Evolutionary conservation across 1,284 basidiomycete species (phyloP), one percentile per base, ranked within the genome.

Genomic region (Phenoliferia sp.): DNA sequence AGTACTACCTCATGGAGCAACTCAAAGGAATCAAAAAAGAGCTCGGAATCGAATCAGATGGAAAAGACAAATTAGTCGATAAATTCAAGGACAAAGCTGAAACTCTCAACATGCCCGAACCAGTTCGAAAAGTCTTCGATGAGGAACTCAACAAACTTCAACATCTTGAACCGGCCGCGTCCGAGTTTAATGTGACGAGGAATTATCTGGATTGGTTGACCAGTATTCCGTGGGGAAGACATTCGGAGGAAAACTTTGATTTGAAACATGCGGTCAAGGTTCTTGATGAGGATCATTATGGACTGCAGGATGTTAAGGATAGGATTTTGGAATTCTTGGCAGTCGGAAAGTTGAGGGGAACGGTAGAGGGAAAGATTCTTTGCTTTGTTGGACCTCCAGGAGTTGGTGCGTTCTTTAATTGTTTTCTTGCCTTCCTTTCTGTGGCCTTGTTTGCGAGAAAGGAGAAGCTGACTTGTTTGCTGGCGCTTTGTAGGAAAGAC

Each of bases 11-110:
- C 67, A 94, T 93, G 90, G 96, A 99, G 80, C 96, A 99, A 81
- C 86, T 99, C 70, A 97, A 96, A 81, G 94, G 92, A 2, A 99
- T 99, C 81, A 98, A 99, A 84, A 96, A 95, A 83, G 96, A 98
- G 81, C 85, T 99, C 9, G 95, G 95, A 5, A 92, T 98, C 86
- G 93, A 95, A 80, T 89, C 88, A 36, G 95, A 99, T 76, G 95
- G 95, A 50, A 98, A 98, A 83, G 95, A 98, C 81, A 96, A 94
- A 81, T 82, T 98, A 69, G 90, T 98, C 61, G 92, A 96, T 79
- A 94, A 95, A 82, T 96, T 98, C 82, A 90, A 88, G 80, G 92
- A 96, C 77, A 87, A 95, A 69, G 94, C 93, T 0, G 86, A 85
- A 36, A 81, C 83, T 68, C 81, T 98, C 74, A 90, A 90, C 76